Conservation (phyloP, 2,329 filamentous ascomycete species). For the Pseudogymnoascus destructans region DNA sequence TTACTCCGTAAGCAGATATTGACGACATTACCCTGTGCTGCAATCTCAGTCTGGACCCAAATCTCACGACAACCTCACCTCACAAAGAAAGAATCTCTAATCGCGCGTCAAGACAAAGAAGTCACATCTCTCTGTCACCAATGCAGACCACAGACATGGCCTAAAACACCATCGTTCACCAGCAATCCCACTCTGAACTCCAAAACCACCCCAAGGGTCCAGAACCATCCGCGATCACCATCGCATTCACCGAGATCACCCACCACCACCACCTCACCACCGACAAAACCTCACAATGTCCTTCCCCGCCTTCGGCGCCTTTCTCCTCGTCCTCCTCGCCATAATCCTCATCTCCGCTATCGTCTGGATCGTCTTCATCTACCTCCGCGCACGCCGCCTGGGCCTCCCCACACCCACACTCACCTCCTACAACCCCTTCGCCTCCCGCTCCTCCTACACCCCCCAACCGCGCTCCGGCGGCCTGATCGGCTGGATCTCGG, state of each 20-base stretch:
- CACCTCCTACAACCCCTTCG: constrained; percentile 60
- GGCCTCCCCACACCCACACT: constrained; percentile 61
- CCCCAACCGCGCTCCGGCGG: constrained; percentile 46
- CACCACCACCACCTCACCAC: background rate
- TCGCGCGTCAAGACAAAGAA: background rate
- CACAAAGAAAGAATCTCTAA: background rate
- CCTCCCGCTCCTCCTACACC: constrained; percentile 31
- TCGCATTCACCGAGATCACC: background rate
- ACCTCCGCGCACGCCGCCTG: constrained; percentile 57
- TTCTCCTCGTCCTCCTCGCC: constrained; percentile 61
- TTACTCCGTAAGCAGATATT: background rate
- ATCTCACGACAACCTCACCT: background rate
- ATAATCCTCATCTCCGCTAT: constrained; percentile 42
- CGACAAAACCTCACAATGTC: constrained; percentile 33
- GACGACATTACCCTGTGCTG: background rate
- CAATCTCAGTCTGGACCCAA: background rate
- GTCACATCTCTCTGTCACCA: background rate
- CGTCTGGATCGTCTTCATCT: constrained; percentile 59
- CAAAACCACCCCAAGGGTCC: background rate
- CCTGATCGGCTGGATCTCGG: constrained; percentile 59
- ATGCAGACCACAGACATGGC: background rate
- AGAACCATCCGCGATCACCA: background rate
- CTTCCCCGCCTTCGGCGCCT: constrained; percentile 50
- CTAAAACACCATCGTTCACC: background rate
- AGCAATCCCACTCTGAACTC: background rate